These are phyloP conservation scores for Solanum sitiens DNA, from an alignment of 257 asterid genomes.

Conservation along the genomic window DNA sequence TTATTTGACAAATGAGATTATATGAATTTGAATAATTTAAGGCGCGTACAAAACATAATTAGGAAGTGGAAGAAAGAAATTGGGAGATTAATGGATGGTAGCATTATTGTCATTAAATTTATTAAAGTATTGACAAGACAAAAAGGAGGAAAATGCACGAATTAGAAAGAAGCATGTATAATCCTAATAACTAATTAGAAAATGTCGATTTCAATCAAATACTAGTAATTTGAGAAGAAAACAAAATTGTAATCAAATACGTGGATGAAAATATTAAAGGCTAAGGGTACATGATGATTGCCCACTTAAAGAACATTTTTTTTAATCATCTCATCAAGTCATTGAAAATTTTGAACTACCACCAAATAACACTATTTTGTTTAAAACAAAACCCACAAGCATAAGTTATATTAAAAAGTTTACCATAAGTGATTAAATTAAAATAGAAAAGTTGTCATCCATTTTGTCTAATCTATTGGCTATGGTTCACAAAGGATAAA, in stretches of 20 bases:
- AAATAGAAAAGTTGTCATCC: background rate
- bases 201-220: background rate
- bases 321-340: background rate
- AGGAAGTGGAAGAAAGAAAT: background rate
- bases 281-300: background rate
- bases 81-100: background rate
- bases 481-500: background rate
- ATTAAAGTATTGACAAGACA: background rate
- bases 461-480: background rate
- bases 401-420: background rate
- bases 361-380: background rate
- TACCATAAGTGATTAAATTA: background rate
- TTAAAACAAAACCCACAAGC: background rate
- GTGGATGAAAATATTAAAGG: background rate
- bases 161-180: background rate
- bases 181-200: background rate
- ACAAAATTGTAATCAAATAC: background rate
- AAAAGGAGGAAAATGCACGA: background rate
- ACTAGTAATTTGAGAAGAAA: background rate
- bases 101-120: background rate
- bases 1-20: background rate
- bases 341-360: background rate
- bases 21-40: background rate
- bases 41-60: background rate
- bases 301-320: background rate